Base-by-base conservation (phyloP, 495 filamentous ascomycete genomes). In the Penicillium psychrofluorescens region DNA sequence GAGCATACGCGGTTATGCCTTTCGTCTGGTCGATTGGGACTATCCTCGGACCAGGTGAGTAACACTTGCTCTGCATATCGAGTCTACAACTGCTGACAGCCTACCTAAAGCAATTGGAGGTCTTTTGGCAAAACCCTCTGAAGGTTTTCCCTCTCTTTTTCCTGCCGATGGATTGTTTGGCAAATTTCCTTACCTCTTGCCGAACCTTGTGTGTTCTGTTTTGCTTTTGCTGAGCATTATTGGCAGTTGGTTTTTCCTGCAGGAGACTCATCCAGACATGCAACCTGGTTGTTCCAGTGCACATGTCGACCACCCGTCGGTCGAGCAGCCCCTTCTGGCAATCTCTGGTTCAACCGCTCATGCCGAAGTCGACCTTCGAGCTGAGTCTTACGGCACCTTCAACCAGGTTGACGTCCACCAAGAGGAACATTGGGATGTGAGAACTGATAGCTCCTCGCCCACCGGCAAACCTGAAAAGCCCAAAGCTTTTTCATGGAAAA, bases 21-120 rank as follows among this genome's bases (percentile, higher is more conserved):
- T 91, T 91, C 60, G 83, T 90, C 29, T 94, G 87, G 88, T 83
- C 78, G 27, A 81, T 94, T 45, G 88, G 86, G 30, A 90, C 86
- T 13, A 90, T 90, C 44, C 76, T 90, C 44, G 88, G 88, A 6
- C 87, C 87, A 49, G 69, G 69, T 71, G 63, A 48, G 62, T 50
- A 5, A 39, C 32, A 8, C 27, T 13, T 8, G 32, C 28, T 15
- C 29, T 36, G n/a, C 10, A 11, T 43, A 6, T 11, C 14, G 40
- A 30, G 13, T 12, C 8, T 10, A 12, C 9, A 33, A 4, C 32
- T 48, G 40, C 61, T 60, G 59, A 66, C 4, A 22, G 22, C 28
- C 37, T 7, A n/a, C 34, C 35, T 11, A 49, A 49, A 55, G 80
- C 82, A 32, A 85, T 91, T 54, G 87, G 87, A 44, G 87, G 87